Evolutionary conservation across 495 filamentous ascomycete genomes (phyloP).

Genomic region (Xylaria bambusicola): DNA sequence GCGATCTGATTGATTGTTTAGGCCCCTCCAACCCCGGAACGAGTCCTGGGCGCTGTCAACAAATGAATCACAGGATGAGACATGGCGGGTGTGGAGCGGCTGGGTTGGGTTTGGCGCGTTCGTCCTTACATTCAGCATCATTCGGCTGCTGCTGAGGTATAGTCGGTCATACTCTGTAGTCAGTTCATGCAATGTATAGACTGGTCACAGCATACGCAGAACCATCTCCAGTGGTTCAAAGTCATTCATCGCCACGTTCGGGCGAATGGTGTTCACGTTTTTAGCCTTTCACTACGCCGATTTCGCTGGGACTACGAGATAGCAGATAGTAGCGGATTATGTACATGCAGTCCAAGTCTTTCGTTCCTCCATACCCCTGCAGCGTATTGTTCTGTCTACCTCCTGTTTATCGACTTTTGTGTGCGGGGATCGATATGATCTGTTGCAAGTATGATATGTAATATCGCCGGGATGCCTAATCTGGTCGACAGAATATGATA

Average conservation of each 20-base stretch:
- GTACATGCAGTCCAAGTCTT: conserved; percentile 2
- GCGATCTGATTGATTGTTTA: neutral
- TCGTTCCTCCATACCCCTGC: conserved; percentile 1
- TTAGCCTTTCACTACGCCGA: neutral
- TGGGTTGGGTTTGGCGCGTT: conserved; percentile 11
- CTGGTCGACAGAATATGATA: neutral
- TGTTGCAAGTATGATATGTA: conserved; percentile 1
- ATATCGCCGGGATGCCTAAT: neutral
- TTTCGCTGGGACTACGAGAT: neutral
- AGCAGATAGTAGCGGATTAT: too few species aligned
- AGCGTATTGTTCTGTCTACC: too few species aligned
- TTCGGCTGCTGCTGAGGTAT: too few species aligned
- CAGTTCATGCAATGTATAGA: neutral
- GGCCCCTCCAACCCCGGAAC: neutral
- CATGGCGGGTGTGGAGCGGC: conserved; percentile 1
- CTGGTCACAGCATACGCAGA: neutral
- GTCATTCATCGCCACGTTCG: conserved; percentile 7
- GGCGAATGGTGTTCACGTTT: conserved; percentile 11
- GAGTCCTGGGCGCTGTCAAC: too few species aligned
- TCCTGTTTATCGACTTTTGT: too few species aligned
- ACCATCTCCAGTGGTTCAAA: neutral
- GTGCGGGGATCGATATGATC: too few species aligned
- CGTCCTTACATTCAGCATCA: neutral
- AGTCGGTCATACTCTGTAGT: too few species aligned
- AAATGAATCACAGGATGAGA: neutral